A percentile compares a stretch with the other conserved stretches of the same genome.
phyloP scores from a whole-genome alignment of 805 yeast genomes.

The Sugiyamaella qingdaonensis region DNA sequence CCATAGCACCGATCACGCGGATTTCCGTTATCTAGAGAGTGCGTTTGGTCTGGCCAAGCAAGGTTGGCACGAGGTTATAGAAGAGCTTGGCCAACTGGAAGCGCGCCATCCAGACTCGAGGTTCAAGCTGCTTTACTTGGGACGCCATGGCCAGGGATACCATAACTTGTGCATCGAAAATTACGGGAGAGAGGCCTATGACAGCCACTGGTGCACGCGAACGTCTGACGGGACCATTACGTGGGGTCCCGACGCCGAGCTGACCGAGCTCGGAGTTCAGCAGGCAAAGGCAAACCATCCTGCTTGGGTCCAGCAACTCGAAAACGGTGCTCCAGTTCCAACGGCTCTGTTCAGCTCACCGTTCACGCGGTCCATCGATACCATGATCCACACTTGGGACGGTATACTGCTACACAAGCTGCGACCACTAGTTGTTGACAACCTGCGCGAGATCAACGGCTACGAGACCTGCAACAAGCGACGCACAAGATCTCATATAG shows the following conservation, averaged over 20 bases:
- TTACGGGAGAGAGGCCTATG: slow-evolving; percentile 47
- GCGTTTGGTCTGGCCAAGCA: slow-evolving; percentile 40
- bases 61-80: slow-evolving; percentile 36
- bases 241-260: slow-evolving; percentile 49
- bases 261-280: slow-evolving; percentile 43
- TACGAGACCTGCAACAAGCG: slow-evolving; percentile 50
- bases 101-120: slow-evolving; percentile 23
- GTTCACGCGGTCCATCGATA: slow-evolving; percentile 48
- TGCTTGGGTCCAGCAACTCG: slow-evolving; percentile 40
- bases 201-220: slow-evolving; percentile 39
- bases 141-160: slow-evolving; percentile 53
- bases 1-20: slow-evolving; percentile 38
- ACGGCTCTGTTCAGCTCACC: slow-evolving; percentile 46
- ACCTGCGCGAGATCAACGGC: slow-evolving; percentile 47
- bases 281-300: slow-evolving; percentile 44
- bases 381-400: slow-evolving; percentile 46
- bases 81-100: slow-evolving; percentile 34
- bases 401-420: slow-evolving; percentile 28
- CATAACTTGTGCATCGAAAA: slow-evolving; percentile 46
- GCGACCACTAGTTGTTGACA: slow-evolving; percentile 43
- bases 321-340: slow-evolving; percentile 35
- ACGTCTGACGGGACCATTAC: slow-evolving; percentile 44
- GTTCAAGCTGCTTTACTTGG: slow-evolving; percentile 46
- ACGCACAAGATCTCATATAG: slow-evolving; percentile 35
- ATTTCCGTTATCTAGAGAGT: slow-evolving; percentile 40